A percentile compares a stretch with the other conserved stretches of the same genome.
phyloP scores from a whole-genome alignment of 805 yeast genomes.

The Zygoascus flipseniorum region DNA sequence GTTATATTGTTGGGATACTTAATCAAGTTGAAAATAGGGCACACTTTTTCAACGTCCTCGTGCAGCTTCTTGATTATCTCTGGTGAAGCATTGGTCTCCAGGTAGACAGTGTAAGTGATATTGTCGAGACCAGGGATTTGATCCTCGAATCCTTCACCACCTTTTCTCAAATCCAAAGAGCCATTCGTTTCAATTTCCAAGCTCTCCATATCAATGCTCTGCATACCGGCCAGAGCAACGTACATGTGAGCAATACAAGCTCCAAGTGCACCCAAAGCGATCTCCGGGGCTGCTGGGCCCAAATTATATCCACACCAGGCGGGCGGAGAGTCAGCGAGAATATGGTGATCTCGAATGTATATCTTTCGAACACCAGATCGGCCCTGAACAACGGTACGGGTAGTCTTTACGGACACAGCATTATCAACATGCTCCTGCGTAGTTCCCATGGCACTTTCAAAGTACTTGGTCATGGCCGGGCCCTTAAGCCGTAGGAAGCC shows the following conservation, averaged over 20 bases:
- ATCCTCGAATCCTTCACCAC: slow-evolving; percentile 8
- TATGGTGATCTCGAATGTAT: slow-evolving; percentile 4
- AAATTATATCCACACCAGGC: slow-evolving; percentile 8
- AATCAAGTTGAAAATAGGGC: slow-evolving; percentile 35
- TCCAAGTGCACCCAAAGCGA: slow-evolving; percentile 6
- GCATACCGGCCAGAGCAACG: slow-evolving; percentile 8
- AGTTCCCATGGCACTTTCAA: slow-evolving; percentile 5
- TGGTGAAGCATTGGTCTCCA: not conserved
- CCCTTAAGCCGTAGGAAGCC: slow-evolving; percentile 7
- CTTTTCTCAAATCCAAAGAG: slow-evolving; percentile 7
- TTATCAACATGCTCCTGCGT: slow-evolving; percentile 2
- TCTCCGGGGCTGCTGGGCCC: slow-evolving; percentile 8
- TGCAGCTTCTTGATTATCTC: slow-evolving; percentile 3
- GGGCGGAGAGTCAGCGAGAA: slow-evolving; percentile 8
- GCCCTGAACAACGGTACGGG: slow-evolving; percentile 6
- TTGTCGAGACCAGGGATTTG: slow-evolving; percentile 6
- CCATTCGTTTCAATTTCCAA: slow-evolving; percentile 6
- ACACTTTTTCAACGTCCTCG: slow-evolving; percentile 5
- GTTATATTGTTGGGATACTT: slow-evolving; percentile 30
- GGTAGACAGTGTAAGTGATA: slow-evolving; percentile 8
- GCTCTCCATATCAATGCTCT: not conserved
- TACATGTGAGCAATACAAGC: slow-evolving; percentile 11
- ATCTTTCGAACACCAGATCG: slow-evolving; percentile 6
- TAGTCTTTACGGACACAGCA: not conserved
- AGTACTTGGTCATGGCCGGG: slow-evolving; percentile 7